phyloP scores from a whole-genome alignment of 441 rosid species.

The Mallotus repandus region DNA sequence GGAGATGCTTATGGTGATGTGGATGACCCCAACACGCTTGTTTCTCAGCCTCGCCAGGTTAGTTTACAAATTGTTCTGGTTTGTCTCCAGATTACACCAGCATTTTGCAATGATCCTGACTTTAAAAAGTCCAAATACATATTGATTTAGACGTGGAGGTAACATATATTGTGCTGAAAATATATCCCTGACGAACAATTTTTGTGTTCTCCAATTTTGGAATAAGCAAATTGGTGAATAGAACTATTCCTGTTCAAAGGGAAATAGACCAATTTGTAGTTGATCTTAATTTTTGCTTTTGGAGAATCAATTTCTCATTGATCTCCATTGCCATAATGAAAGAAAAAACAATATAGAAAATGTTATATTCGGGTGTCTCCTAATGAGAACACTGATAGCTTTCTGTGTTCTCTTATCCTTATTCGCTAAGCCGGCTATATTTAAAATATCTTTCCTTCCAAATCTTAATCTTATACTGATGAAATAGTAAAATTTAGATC shows the following conservation, averaged over 20 bases:
- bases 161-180: background rate
- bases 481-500: no score
- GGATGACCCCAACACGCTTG: conserved; percentile 56
- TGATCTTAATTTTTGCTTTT: background rate
- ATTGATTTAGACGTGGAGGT: no score
- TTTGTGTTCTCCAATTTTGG: background rate
- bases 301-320: no score
- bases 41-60: conserved; percentile 95
- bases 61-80: background rate
- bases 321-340: no score
- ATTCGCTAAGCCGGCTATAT: no score
- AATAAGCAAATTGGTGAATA: background rate
- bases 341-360: no score
- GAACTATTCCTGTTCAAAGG: background rate
- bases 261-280: background rate
- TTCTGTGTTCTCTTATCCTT: no score
- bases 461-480: conserved; percentile 3
- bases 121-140: no score
- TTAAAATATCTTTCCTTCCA: background rate
- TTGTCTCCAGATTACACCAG: background rate
- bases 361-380: no score
- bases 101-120: no score
- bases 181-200: background rate
- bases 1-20: conserved; percentile 57
- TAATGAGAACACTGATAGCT: no score